phyloP scores from a whole-genome alignment of 495 filamentous ascomycete species.

The Penicillium macrosclerotiorum region DNA sequence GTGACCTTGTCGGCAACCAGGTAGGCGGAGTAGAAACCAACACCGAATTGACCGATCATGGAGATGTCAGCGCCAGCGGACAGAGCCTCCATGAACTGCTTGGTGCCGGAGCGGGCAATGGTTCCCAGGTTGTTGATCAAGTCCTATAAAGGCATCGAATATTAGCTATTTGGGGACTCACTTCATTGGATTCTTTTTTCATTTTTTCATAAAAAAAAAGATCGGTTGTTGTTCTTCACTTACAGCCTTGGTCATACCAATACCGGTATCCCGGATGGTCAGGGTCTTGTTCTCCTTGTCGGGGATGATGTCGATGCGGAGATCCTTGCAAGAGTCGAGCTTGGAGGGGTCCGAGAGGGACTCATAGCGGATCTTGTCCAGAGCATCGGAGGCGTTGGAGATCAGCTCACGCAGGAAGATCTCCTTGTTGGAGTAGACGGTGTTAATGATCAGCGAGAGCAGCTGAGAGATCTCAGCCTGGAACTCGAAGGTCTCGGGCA shows the following conservation, averaged over 20 bases:
- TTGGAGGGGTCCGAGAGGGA: slow-evolving; percentile 94
- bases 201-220: no score
- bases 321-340: slow-evolving; percentile 94
- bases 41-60: slow-evolving; percentile 99
- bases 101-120: slow-evolving; percentile 97
- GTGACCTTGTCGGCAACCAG: slow-evolving; percentile 96
- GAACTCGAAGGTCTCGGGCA: slow-evolving; percentile 98
- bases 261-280: slow-evolving; percentile 95
- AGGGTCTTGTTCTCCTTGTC: slow-evolving; percentile 96
- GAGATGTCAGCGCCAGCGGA: slow-evolving; percentile 98
- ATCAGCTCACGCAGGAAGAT: slow-evolving; percentile 98
- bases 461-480: slow-evolving; percentile 99
- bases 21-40: slow-evolving; percentile 99
- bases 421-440: slow-evolving; percentile 99
- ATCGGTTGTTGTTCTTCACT: no score
- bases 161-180: slow-evolving; percentile 2
- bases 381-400: slow-evolving; percentile 96
- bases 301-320: slow-evolving; percentile 97
- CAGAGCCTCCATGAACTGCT: slow-evolving; percentile 99
- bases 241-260: slow-evolving; percentile 99
- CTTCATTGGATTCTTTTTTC: no score
- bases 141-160: slow-evolving; percentile 54
- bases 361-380: slow-evolving; percentile 99
- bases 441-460: slow-evolving; percentile 98
- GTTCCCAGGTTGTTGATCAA: slow-evolving; percentile 99